Evolutionary conservation across 2,329 filamentous ascomycete species (phyloP).

Genomic region (Rhynchosporium graminicola): DNA sequence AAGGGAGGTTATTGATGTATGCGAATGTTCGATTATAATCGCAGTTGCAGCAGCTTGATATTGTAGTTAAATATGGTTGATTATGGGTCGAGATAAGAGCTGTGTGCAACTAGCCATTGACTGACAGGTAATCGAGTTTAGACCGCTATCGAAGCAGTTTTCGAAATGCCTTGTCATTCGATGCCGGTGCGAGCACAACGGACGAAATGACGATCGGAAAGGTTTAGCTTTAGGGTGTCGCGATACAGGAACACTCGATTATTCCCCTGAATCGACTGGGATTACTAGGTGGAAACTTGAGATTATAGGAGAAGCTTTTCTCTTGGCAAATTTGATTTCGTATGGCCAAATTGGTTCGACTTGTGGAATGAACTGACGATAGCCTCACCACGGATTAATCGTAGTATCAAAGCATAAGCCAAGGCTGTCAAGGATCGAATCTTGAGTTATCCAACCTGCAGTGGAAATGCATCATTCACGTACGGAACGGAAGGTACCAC

Average conservation of each 20-base stretch:
- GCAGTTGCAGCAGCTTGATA: conserved; percentile 17
- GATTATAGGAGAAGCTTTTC: not conserved
- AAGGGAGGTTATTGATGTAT: conserved; percentile 8
- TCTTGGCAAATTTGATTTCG: too few species aligned
- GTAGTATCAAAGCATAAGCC: too few species aligned
- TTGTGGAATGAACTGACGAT: too few species aligned
- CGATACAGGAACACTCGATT: conserved; percentile 9
- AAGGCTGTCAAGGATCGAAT: not conserved
- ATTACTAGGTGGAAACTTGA: not conserved
- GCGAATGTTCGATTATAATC: conserved; percentile 12
- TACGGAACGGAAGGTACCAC: too few species aligned
- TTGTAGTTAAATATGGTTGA: conserved; percentile 21
- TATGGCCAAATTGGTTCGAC: not conserved
- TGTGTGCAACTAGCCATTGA: conserved; percentile 23
- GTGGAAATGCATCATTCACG: too few species aligned
- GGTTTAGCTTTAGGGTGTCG: conserved; percentile 4
- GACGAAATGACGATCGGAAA: not conserved
- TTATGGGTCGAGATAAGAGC: conserved; percentile 18
- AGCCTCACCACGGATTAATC: too few species aligned
- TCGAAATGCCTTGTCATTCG: too few species aligned
- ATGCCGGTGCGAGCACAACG: not conserved
- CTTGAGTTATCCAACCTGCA: not conserved
- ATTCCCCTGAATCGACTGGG: conserved; percentile 14
- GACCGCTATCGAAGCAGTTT: too few species aligned
- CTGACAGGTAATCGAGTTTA: not conserved